Evolutionary conservation across 192 early-diverging fungal species (phyloP), one percentile per base, ranked within the genome.

Genomic region (Neocallimastix lanati): DNA sequence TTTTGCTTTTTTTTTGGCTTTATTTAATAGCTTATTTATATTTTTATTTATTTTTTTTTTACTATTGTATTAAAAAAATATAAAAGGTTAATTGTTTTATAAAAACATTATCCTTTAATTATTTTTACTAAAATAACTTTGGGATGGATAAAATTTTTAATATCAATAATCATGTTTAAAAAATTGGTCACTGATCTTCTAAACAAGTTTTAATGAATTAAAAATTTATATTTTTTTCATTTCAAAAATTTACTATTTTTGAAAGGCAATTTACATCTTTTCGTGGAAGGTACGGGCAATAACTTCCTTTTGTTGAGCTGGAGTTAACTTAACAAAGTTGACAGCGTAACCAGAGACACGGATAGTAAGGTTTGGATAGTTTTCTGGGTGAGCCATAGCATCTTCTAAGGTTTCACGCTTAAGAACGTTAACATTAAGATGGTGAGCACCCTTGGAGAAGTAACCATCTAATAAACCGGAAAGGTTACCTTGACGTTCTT

Each of bases 291-390:
- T 81, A 28, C 81, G 29, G 40, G 81, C 79, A 81, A 81, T 81
- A 78, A 81, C 81, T 40, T 81, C 81, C 28, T 38, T 36, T 37
- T 81, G 81, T 81, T 81, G 81, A 9, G 82, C 82, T 33, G 80
- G 79, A 29, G 81, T 81, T 29, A 81, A 81, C 40, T 40, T 29
- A 36, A 40, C 81, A 12, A 81, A 81, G 82, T 81, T 38, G 16
- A 81, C 81, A 25, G 81, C 81, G 76, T 81, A 81, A 40, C 81
- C 81, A 50, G 80, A 81, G 6, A 81, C 81, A 28, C 81, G 80
- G 12, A 81, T 81, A 27, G 81, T 81, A 38, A 81, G 82, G 81
- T 81, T 81, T 35, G 81, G 81, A 82, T 81, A 81, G 40, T 81
- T 81, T 81, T 81, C 81, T 29, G 81, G 81, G 81, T 81, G 81